Conservation (phyloP, 129 eudicot species). For the Flaveria bidentis region DNA sequence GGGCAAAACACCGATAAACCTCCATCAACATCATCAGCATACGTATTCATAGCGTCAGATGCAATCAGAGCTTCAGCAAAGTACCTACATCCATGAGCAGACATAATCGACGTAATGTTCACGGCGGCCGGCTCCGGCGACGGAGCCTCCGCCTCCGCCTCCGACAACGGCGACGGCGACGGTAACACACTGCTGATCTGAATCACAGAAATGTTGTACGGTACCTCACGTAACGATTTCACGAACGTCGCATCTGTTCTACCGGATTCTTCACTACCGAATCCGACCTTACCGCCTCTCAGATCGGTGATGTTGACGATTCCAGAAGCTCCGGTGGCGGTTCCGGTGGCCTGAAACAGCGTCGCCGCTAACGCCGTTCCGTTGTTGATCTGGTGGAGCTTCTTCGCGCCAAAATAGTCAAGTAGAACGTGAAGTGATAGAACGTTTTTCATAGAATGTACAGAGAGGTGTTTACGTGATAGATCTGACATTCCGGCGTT, state of each 20-base stretch:
- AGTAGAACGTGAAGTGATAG: constrained; percentile 79
- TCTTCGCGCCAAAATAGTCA: constrained; percentile 86
- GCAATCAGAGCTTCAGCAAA: constrained; percentile 75
- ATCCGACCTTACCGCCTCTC: constrained; percentile 89
- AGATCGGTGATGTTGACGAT: constrained; percentile 92
- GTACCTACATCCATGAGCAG: constrained; percentile 76
- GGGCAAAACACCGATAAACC: constrained; percentile 85
- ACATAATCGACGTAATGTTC: constrained; percentile 66
- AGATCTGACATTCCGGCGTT: constrained; percentile 77
- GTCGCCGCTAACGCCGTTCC: constrained; percentile 90
- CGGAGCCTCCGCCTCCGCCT: constrained; percentile 82
- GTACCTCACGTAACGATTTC: constrained; percentile 62
- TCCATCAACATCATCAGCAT: constrained; percentile 48
- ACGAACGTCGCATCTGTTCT: constrained; percentile 48
- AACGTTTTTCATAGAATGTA: constrained; percentile 60
- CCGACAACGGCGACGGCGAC: constrained; percentile 71
- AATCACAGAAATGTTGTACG: constrained; percentile 80
- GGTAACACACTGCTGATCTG: constrained; percentile 57
- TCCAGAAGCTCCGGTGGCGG: constrained; percentile 81
- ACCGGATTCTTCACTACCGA: constrained; percentile 58
- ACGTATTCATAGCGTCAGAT: constrained; percentile 61
- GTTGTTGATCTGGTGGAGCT: constrained; percentile 83
- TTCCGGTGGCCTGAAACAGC: constrained; percentile 81
- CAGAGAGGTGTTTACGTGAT: constrained; percentile 49
- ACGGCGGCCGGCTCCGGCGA: constrained; percentile 66